Base-by-base conservation (phyloP, 192 early-diverging fungal genomes). In the Chytriomyces hyalinus region DNA sequence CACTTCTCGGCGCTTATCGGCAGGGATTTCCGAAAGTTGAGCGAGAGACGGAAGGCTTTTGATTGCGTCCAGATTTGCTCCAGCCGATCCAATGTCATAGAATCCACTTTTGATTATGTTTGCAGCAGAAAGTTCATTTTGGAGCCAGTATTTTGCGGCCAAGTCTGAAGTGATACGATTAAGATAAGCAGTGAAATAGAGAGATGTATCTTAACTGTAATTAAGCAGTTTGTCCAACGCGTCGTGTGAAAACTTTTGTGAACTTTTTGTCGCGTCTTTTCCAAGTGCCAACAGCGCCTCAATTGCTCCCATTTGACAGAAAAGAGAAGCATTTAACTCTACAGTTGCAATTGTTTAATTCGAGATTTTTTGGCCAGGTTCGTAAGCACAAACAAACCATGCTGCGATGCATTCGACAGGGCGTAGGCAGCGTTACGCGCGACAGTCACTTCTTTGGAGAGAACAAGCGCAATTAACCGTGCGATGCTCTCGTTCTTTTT, bases 161-260 rank as follows among this genome's bases (percentile, higher is more conserved):
- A 87, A 61, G 73, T 87, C 89, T 89, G 51, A 8, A 51, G 44
- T 45, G 11, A 66, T 78, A 5, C 36, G 45, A 73, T 28, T 17
- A 49, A 5, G 10, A 47, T 45, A 9, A 60, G 60, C 22, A 80
- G n/a, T 80, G 3, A 17, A 20, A 13, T 79, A 36, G 47, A 80
- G 5, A 28, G 20, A 81, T 17, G 15, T 3, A 22, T 8, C 64
- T 84, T 47, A 80, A 90, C 88, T 70, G 70, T 81, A 78, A 36
- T 90, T 87, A 17, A 90, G 77, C 2, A 90, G 65, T 76, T 90
- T 90, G 59, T 87, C 86, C 75, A 90, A 70, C 26, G 88, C 87
- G 65, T 90, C 87, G 13, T 48, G 65, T 15, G 87, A 86, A 76
- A 90, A 90, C 57, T 81, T 83, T 22, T 76, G 73, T 1, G 88